Evolutionary conservation across 805 yeast genomes (phyloP), one percentile per base, ranked within the genome.

Genomic region (Candida odintsovae): DNA sequence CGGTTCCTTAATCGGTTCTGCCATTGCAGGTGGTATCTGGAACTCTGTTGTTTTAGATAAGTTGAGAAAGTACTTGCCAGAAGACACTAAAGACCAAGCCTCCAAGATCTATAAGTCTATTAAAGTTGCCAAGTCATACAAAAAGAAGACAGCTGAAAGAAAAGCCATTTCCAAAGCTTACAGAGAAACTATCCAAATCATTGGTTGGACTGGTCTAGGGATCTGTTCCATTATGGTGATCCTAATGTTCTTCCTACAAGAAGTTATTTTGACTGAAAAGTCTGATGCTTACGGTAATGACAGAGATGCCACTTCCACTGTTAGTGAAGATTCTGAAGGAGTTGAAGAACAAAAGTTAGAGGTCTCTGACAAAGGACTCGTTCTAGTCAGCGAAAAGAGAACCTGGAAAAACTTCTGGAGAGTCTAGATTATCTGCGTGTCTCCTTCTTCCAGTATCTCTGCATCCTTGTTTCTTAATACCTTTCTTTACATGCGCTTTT

Each of bases 171-270:
- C 63, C 9, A 48, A 52, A 45, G 61, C 66, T n/a, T 63, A 64
- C 51, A 52, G 63, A 47, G 67, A 63, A 50, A 58, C 67, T 12
- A 19, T 36, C 16, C 67, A 64, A 52, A 44, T 61, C 21, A 58
- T 64, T 43, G 67, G 66, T 18, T 64, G 56, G 55, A 44, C 52
- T n/a, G 62, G 58, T 31, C 44, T 63, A 26, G 68, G 65, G 16
- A 43, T 63, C 8, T 15, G 57, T 51, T 9, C 65, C 64, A 25
- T 25, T 11, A 53, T 55, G 59, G 39, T 64, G 37, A 44, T 59
- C 22, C 44, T 61, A 23, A 58, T 61, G 65, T 56, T 53, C 50
- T 63, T 61, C 31, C 45, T 63, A n/a, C 46, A 49, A 36, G 60
- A 63, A 39, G 55, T 61, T 22, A 23, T 53, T 45, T 50, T 63